Base-by-base conservation (phyloP, 768 basidiomycete species). In the Boletus rex-veris region DNA sequence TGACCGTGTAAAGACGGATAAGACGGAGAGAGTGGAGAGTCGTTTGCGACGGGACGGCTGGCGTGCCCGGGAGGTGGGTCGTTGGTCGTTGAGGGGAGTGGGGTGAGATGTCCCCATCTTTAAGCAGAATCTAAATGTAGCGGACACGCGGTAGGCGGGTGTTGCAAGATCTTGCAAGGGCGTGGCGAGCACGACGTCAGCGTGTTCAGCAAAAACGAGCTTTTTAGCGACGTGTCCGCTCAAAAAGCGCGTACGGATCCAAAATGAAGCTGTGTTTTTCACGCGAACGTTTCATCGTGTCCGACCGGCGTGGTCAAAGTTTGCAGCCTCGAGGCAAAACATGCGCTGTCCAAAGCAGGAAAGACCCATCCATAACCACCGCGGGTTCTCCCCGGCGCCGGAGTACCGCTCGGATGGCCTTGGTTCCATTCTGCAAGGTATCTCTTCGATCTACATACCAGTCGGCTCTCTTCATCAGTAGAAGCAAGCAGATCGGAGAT, bases 31-130 rank as follows among this genome's bases (percentile, higher is more conserved):
- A 49, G 59, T 58, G 57, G 63, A 59, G 28, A 67, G 62, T 56
- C 73, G 73, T 62, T 67, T 70, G 53, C 61, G 73, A 55, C 65
- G 65, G 54, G 71, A 64, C 55, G 64, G 43, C 66, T 72, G 66
- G 60, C 57, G 70, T 55, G 53, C 55, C 54, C 58, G 57, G 39
- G 55, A 47, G 16, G 57, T 18, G 26, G 57, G 61, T 33, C 48
- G 59, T 41, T 71, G 70, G 51, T 52, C 52, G 54, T 61, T 60
- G 42, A 54, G 55, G 48, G 68, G 61, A 50, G 52, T 44, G 38
- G 60, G 14, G 36, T 55, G 70, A 45, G 66, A 56, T 45, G 63
- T 49, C 39, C 43, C 40, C 71, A 72, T 70, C 63, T 63, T 72
- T 60, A 61, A 62, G 52, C n/a, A 57, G 12, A 37, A 31, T 57